A percentile compares a stretch with the other conserved stretches of the same genome.
phyloP scores from a whole-genome alignment of 306 rosid species.

The Leucaena leucocephala region DNA sequence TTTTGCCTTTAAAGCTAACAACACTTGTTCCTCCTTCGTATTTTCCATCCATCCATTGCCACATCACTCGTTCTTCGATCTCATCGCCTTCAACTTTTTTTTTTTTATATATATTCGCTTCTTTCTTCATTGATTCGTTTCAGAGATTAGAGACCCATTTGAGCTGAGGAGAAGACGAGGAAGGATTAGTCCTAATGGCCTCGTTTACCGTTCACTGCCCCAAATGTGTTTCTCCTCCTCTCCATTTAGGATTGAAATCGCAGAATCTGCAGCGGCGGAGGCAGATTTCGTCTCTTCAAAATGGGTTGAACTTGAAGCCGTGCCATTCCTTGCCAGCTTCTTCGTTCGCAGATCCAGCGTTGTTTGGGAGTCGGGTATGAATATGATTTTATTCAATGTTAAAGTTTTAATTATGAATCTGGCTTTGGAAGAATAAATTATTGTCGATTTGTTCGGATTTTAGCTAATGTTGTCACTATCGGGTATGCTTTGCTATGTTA shows the following conservation, averaged over 20 bases:
- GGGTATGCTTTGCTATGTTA: not conserved
- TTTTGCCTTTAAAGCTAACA: not conserved
- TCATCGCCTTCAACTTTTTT: slow-evolving; percentile 8
- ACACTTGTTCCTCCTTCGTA: not conserved
- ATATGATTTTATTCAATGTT: slow-evolving; percentile 13
- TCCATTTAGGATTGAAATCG: slow-evolving; percentile 41
- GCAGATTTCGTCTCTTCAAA: not conserved
- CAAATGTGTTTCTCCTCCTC: slow-evolving; percentile 41
- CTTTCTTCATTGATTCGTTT: not conserved
- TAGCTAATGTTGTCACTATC: slow-evolving; percentile 12
- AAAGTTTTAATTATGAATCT: slow-evolving; percentile 17
- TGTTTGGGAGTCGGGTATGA: slow-evolving; percentile 36
- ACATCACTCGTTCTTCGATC: not conserved
- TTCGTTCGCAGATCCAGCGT: slow-evolving; percentile 28
- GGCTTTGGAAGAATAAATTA: slow-evolving; percentile 25
- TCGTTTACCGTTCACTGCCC: slow-evolving; percentile 67
- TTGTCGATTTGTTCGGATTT: slow-evolving; percentile 39
- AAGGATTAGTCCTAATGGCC: slow-evolving; percentile 47
- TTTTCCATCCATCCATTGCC: not conserved
- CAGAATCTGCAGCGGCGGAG: slow-evolving; percentile 24
- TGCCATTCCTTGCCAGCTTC: slow-evolving; percentile 52
- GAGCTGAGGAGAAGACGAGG: slow-evolving; percentile 11
- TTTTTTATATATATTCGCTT: slow-evolving; percentile 3
- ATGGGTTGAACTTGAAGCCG: slow-evolving; percentile 19
- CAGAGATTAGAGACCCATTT: slow-evolving; percentile 36